Conservation (phyloP, 83 land plant species). For the Picea abies region DNA sequence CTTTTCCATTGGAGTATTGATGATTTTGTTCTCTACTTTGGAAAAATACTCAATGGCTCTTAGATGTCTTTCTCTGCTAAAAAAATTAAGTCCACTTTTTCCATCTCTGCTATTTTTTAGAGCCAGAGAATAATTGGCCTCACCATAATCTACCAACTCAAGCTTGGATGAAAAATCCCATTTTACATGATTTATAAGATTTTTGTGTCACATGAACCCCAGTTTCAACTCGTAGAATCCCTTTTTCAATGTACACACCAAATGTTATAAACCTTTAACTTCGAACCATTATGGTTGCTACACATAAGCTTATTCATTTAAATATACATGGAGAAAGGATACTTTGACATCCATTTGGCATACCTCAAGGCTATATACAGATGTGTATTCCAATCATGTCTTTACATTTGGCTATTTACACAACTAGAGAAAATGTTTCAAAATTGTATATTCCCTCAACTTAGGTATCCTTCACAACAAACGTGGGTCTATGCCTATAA, state of each 20-base stretch:
- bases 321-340: conserved; percentile 2
- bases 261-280: background rate
- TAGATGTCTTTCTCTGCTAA: too few relatives aligned
- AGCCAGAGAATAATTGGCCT: too few relatives aligned
- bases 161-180: too few relatives aligned
- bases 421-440: conserved; percentile 16
- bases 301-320: background rate
- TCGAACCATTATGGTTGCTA: background rate
- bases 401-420: background rate
- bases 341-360: conserved; percentile 16
- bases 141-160: too few relatives aligned
- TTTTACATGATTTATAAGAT: too few relatives aligned
- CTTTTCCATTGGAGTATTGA: too few relatives aligned
- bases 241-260: conserved; percentile 17
- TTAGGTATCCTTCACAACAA: conserved; percentile 17
- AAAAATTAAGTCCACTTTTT: too few relatives aligned
- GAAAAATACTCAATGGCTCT: too few relatives aligned
- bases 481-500: background rate
- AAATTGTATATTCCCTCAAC: conserved; percentile 14
- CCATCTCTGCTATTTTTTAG: too few relatives aligned
- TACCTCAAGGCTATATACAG: background rate
- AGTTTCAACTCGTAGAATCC: conserved; percentile 5
- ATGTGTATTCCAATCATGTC: background rate
- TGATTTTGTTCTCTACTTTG: too few relatives aligned
- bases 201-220: too few relatives aligned